Percentiles rank a stretch among this genome's conserved stretches.
These are phyloP conservation scores for Albatrellus sp. DNA, from an alignment of 1,284 basidiomycete species.

Conservation along the genomic window DNA sequence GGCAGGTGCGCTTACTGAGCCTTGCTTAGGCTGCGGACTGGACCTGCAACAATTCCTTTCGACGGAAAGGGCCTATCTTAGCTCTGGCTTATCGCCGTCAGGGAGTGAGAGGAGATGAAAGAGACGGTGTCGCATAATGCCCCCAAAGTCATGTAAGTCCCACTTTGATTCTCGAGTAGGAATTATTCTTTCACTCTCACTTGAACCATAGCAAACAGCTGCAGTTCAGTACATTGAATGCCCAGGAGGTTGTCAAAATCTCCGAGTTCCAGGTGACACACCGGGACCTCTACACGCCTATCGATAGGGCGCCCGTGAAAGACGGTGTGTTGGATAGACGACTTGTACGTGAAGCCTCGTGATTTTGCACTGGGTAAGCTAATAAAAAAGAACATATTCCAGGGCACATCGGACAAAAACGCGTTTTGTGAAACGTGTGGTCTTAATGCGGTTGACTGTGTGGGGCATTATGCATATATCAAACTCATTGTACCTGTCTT, in stretches of 20 bases:
- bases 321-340: constrained; percentile 86
- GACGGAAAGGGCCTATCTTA: not conserved
- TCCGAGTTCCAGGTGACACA: constrained; percentile 93
- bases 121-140: constrained; percentile 78
- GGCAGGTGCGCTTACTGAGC: not conserved
- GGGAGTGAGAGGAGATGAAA: constrained; percentile 46
- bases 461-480: constrained; percentile 97
- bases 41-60: not conserved
- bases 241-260: constrained; percentile 87
- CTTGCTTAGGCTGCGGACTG: not conserved
- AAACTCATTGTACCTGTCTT: constrained; percentile 94
- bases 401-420: constrained; percentile 94
- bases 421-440: constrained; percentile 94
- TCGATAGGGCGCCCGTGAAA: constrained; percentile 74
- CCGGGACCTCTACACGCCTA: constrained; percentile 78
- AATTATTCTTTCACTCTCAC: constrained; percentile 1
- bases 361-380: not conserved
- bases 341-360: constrained; percentile 42
- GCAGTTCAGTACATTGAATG: constrained; percentile 86
- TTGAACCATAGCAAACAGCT: constrained; percentile 64
- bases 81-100: not conserved
- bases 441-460: constrained; percentile 85
- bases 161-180: not conserved
- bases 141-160: constrained; percentile 80
- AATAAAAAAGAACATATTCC: not conserved